Percentiles rank a stretch among this genome's conserved stretches.
Evolutionary conservation across 768 basidiomycete species (phyloP).

Genomic region (Amanita thiersii): DNA sequence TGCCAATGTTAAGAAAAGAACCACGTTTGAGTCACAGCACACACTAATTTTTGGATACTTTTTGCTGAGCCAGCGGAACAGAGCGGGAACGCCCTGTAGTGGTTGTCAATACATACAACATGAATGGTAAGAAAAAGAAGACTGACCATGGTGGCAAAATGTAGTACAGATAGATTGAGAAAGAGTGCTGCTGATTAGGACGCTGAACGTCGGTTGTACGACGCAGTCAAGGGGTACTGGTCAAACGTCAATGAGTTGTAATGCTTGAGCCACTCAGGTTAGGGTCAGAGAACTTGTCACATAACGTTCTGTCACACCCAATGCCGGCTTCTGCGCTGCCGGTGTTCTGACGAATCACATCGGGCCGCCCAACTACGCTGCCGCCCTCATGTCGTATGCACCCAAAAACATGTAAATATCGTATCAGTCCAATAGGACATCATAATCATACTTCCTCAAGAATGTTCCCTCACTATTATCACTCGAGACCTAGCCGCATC

Average conservation of each 20-base stretch:
- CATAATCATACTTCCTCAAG: neutral
- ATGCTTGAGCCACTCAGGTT: conserved; percentile 3
- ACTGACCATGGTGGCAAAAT: neutral
- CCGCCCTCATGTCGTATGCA: no score
- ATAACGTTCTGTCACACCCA: neutral
- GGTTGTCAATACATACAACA: neutral
- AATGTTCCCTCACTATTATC: conserved; percentile 1
- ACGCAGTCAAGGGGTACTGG: no score
- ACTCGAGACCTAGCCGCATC: conserved; percentile 43
- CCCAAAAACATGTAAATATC: neutral
- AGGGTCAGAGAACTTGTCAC: conserved; percentile 9
- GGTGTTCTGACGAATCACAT: no score
- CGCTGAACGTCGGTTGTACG: no score
- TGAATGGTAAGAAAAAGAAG: neutral
- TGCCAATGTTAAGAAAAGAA: neutral
- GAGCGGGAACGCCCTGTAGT: conserved; percentile 87
- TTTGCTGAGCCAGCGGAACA: conserved; percentile 97
- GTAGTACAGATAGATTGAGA: no score
- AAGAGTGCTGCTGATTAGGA: no score
- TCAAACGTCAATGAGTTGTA: neutral
- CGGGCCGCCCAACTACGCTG: no score
- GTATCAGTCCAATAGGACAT: neutral
- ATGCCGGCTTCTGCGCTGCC: no score
- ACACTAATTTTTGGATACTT: conserved; percentile 96
- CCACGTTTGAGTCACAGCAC: conserved; percentile 17